Evolutionary conservation across 352 stramenopile species (phyloP).

Genomic region (Phytophthora macrochlamydospora): DNA sequence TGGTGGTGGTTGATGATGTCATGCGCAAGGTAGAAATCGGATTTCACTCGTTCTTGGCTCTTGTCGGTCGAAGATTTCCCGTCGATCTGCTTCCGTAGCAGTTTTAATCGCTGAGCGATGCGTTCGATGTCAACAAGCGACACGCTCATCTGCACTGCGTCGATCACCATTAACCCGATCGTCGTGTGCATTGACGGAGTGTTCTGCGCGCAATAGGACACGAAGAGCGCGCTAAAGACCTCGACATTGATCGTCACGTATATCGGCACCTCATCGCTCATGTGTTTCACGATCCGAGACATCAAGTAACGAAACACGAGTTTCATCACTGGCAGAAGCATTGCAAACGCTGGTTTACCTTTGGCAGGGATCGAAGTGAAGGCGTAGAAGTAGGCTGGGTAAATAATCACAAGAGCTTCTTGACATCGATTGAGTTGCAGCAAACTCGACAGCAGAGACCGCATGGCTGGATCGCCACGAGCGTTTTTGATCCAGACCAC

Average conservation of each 20-base stretch:
- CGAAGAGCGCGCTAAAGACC: conserved; percentile 46
- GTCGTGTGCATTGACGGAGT: conserved; percentile 33
- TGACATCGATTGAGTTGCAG: conserved; percentile 14
- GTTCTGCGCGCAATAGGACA: conserved; percentile 46
- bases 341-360: conserved; percentile 18
- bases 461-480: conserved; percentile 10
- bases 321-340: conserved; percentile 38
- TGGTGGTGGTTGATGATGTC: conserved; percentile 6
- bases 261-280: conserved; percentile 23
- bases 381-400: conserved; percentile 29
- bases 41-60: not conserved
- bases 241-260: conserved; percentile 47
- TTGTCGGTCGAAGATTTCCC: not conserved
- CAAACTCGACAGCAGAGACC: conserved; percentile 8
- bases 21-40: conserved; percentile 15
- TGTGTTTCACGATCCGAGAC: conserved; percentile 11
- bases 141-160: conserved; percentile 13
- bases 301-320: conserved; percentile 23
- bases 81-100: not conserved
- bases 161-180: conserved; percentile 21
- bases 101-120: conserved; percentile 3
- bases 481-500: conserved; percentile 6
- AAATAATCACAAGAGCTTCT: conserved; percentile 29
- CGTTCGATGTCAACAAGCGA: conserved; percentile 13
- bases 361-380: conserved; percentile 16